These are phyloP conservation scores for Leishmania tropica DNA, from an alignment of 208 protist species.

Conservation along the genomic window DNA sequence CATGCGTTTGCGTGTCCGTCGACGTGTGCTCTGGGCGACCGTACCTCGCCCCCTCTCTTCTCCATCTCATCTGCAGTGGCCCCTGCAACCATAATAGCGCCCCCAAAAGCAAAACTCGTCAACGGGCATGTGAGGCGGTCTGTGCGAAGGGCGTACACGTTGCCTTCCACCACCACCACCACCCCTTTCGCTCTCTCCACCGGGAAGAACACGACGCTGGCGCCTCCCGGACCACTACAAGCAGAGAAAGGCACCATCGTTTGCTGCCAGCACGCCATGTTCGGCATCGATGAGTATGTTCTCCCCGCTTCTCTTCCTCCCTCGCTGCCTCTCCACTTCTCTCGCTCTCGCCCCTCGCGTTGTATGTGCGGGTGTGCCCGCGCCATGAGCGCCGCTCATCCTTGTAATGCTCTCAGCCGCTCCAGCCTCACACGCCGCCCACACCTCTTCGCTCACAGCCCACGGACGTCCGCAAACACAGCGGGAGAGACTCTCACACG, in stretches of 20 bases:
- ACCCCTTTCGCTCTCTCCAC: not conserved
- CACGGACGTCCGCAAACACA: not conserved
- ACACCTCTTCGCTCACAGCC: not conserved
- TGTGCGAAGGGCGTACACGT: not conserved
- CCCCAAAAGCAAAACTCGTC: not conserved
- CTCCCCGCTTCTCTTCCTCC: not conserved
- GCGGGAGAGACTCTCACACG: slow-evolving; percentile 1
- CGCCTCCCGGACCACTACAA: too few relatives aligned
- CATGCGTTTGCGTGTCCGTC: not conserved
- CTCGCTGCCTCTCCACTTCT: not conserved
- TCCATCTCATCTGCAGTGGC: not conserved
- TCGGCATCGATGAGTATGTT: not conserved
- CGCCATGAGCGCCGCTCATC: not conserved
- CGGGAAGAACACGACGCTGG: not conserved
- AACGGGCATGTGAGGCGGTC: not conserved
- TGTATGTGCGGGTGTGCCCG: too few relatives aligned
- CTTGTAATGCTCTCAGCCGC: not conserved
- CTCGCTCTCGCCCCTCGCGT: not conserved
- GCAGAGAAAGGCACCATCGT: too few relatives aligned
- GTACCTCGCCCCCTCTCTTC: not conserved
- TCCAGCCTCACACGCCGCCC: not conserved
- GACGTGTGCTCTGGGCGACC: not conserved
- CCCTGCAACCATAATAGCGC: not conserved
- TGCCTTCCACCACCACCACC: not conserved
- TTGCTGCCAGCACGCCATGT: too few relatives aligned